phyloP scores from a whole-genome alignment of 2,329 filamentous ascomycete genomes.

The Neonectria ditissima region DNA sequence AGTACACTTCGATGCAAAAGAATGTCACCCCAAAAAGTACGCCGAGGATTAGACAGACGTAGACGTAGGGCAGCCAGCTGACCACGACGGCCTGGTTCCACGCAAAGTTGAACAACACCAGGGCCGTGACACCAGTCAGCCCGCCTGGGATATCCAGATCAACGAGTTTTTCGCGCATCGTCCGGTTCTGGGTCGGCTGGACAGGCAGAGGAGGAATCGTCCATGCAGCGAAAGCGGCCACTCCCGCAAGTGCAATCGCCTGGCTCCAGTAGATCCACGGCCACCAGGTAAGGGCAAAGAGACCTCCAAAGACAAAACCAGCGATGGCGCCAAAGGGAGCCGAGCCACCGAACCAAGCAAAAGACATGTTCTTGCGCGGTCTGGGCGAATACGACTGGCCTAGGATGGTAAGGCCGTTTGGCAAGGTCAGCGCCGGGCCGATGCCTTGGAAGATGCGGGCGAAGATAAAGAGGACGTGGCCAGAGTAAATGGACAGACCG shows the following conservation, averaged over 20 bases:
- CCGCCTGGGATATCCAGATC: conserved; percentile 32
- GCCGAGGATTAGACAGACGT: conserved; percentile 66
- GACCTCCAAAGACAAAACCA: conserved; percentile 38
- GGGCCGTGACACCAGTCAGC: conserved; percentile 59
- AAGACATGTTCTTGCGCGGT: conserved; percentile 49
- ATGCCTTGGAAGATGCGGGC: conserved; percentile 64
- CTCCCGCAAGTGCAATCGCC: conserved; percentile 6
- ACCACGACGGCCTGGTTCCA: conserved; percentile 71
- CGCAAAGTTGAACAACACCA: conserved; percentile 71
- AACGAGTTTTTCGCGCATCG: background rate
- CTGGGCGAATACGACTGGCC: conserved; percentile 61
- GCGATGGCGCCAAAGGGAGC: conserved; percentile 49
- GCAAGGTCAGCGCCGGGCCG: conserved; percentile 66
- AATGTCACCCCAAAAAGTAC: conserved; percentile 52
- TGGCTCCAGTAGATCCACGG: conserved; percentile 49
- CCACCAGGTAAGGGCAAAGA: conserved; percentile 53
- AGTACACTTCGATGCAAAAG: conserved; percentile 18
- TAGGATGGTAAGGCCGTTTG: conserved; percentile 68
- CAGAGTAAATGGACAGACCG: conserved; percentile 49
- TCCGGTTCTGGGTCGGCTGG: conserved; percentile 33
- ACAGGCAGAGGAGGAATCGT: conserved; percentile 11
- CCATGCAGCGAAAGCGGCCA: conserved; percentile 31
- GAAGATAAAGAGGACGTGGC: conserved; percentile 58
- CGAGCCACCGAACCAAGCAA: conserved; percentile 50
- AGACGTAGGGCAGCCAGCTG: conserved; percentile 68